phyloP scores from a whole-genome alignment of 2,329 filamentous ascomycete species.

The Aaosphaeria arxii region DNA sequence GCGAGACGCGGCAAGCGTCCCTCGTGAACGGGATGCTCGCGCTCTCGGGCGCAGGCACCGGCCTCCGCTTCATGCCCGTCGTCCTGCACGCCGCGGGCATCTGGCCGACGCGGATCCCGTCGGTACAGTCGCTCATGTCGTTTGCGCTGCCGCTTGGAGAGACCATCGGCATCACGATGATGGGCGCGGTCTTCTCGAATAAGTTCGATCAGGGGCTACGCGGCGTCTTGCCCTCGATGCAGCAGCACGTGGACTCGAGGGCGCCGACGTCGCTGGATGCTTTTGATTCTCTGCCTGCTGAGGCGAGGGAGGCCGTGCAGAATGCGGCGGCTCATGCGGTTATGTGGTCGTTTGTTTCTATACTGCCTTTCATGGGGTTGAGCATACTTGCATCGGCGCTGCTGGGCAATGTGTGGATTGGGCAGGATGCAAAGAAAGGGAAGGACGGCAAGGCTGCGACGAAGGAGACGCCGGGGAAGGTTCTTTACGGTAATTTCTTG shows the following conservation, averaged over 20 bases:
- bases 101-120: conserved; percentile 57
- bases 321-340: conserved; percentile 54
- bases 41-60: conserved; percentile 60
- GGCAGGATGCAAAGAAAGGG: conserved; percentile 23
- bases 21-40: conserved; percentile 66
- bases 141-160: conserved; percentile 63
- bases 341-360: conserved; percentile 63
- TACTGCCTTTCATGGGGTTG: conserved; percentile 58
- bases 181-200: conserved; percentile 69
- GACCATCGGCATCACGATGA: conserved; percentile 63
- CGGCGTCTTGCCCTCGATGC: conserved; percentile 20
- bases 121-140: conserved; percentile 58
- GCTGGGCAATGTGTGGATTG: conserved; percentile 55
- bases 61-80: conserved; percentile 63
- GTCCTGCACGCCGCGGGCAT: conserved; percentile 62
- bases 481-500: conserved; percentile 6
- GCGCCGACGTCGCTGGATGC: conserved; percentile 27
- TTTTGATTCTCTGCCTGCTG: conserved; percentile 37
- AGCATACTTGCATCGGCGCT: conserved; percentile 44
- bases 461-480: conserved; percentile 7
- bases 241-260: conserved; percentile 19
- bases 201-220: conserved; percentile 32
- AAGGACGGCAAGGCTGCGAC: conserved; percentile 16
- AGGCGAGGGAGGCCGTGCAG: conserved; percentile 38
- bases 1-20: conserved; percentile 47